Base-by-base conservation (phyloP, 305 asterid species). In the Solanum hybrid region DNA sequence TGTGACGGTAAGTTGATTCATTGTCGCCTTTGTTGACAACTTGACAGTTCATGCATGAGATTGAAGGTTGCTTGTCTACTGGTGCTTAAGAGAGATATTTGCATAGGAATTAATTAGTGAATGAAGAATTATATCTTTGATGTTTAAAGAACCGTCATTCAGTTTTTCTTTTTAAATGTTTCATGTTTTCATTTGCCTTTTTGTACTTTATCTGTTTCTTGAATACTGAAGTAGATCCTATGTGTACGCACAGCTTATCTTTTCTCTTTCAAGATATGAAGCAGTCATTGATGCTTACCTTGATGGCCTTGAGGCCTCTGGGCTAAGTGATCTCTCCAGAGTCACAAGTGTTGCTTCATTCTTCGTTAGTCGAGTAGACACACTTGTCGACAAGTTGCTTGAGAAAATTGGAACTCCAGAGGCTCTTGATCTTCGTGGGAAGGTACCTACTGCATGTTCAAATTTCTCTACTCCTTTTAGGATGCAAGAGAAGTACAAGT, bases 241-340 rank as follows among this genome's bases (percentile, higher is more conserved):
- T 92, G 90, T 81, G 39, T 91, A 31, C 88, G 39, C 92, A 91
- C 99, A 97, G 99, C 99, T 97, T 82, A 97, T 98, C 89, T 98
- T 98, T 95, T 98, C 99, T 83, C 93, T 97, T 80, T 95, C 96
- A 46, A 95, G 99, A 95, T 98, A 98, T 83, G 99, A 98, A 94
- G 98, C 97, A 71, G 99, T 98, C 11, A 98, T 98, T 75, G 99
- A 98, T 94, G 99, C 99, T 92, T 98, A 97, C 97, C 95, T 98
- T 80, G 98, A 97, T 91, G 99, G 99, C 90, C 99, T 98, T 61
- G 99, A 98, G 92, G 99, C 99, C 8, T 98, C 99, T 57, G 99
- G 98, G 88, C 98, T 97, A 77, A 92, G 94, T 86, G 98, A 98
- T 90, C 98, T 98, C 88, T 98, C 99, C 57, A 94, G 94, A 77